These are phyloP conservation scores for Cyclocybe aegerita DNA, from an alignment of 768 basidiomycete species.

Conservation along the genomic window DNA sequence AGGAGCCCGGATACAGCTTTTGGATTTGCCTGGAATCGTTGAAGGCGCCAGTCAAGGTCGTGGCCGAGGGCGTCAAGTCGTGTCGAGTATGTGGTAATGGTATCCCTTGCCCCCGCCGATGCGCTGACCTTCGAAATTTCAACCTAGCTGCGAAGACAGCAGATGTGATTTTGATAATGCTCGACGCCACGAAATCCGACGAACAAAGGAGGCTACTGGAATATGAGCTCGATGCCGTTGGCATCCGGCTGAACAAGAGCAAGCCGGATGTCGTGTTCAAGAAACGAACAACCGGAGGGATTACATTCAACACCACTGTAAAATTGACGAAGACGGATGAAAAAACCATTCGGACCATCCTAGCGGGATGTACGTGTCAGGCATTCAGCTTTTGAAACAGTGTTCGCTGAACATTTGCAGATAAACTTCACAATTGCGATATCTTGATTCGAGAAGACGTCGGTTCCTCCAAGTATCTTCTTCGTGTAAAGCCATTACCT, in stretches of 20 bases:
- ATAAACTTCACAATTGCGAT: conserved; percentile 92
- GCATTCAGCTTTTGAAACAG: not conserved
- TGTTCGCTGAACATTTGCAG: conserved; percentile 31
- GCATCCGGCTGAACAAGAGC: conserved; percentile 88
- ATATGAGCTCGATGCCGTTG: conserved; percentile 93
- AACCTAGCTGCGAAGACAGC: conserved; percentile 79
- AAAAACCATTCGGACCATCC: conserved; percentile 88
- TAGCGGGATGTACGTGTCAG: conserved; percentile 72
- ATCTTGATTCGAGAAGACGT: conserved; percentile 99
- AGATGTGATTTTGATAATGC: conserved; percentile 91
- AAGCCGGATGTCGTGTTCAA: conserved; percentile 97
- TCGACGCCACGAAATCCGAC: conserved; percentile 90
- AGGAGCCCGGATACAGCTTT: conserved; percentile 87
- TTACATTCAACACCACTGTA: conserved; percentile 90
- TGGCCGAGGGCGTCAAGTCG: conserved; percentile 94
- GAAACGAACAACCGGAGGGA: conserved; percentile 90
- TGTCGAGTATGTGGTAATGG: conserved; percentile 63
- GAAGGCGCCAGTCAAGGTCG: conserved; percentile 90
- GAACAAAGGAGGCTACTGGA: conserved; percentile 89
- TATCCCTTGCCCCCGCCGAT: not conserved
- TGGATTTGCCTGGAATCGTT: conserved; percentile 95
- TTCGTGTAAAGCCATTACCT: conserved; percentile 7
- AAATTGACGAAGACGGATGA: conserved; percentile 95
- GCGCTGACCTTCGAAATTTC: conserved; percentile 1
- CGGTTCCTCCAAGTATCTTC: conserved; percentile 17